Conservation (phyloP, 2,329 filamentous ascomycete species). For the Xylariaceae sp. region DNA sequence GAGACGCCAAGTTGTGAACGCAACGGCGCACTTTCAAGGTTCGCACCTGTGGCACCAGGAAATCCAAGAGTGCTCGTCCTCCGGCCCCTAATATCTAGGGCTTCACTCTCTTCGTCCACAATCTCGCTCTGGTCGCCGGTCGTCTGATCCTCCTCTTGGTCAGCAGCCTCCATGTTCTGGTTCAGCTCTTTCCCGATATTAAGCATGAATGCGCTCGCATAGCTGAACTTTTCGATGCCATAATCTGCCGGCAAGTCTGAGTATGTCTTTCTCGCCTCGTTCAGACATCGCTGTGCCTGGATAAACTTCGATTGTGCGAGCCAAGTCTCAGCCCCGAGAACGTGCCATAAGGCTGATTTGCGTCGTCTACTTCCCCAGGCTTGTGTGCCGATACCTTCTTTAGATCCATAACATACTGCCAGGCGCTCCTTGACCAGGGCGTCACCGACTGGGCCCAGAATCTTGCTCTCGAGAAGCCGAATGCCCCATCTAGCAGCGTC, state of each 20-base stretch:
- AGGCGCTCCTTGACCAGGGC: constrained; percentile 87
- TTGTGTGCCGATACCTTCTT: constrained; percentile 69
- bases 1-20: constrained; percentile 29
- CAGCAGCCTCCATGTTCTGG: constrained; percentile 51
- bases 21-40: constrained; percentile 60
- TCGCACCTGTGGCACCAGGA: constrained; percentile 45
- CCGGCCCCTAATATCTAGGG: constrained; percentile 60
- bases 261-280: constrained; percentile 68
- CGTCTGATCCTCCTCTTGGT: constrained; percentile 36
- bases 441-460: constrained; percentile 78
- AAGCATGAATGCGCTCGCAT: constrained; percentile 60
- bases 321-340: constrained; percentile 86
- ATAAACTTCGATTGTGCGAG: constrained; percentile 76
- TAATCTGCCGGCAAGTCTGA: constrained; percentile 55
- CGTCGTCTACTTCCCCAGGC: constrained; percentile 75
- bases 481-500: constrained; percentile 87
- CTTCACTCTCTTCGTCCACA: constrained; percentile 61
- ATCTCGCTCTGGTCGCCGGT: constrained; percentile 46
- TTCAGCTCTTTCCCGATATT: constrained; percentile 58
- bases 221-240: constrained; percentile 58
- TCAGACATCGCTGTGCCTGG: constrained; percentile 79
- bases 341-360: constrained; percentile 89
- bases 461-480: constrained; percentile 77
- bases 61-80: constrained; percentile 62
- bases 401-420: constrained; percentile 81